Evolutionary conservation across 306 rosid species (phyloP), one percentile per base, ranked within the genome.

Genomic region (Sesbania bispinosa): DNA sequence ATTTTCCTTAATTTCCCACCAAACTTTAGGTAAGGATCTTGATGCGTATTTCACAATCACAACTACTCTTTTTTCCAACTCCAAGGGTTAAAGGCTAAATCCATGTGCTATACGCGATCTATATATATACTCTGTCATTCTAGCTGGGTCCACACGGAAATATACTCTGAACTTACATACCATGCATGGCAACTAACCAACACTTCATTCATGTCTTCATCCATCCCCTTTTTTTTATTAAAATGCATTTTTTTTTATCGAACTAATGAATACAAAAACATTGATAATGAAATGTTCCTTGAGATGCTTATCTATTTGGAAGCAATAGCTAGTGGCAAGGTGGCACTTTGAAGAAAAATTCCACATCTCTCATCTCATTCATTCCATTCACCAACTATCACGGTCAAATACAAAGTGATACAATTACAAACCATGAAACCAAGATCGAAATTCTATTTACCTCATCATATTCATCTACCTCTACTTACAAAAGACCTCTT

Each of bases 61-160:
- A 48, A 23, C 53, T 23, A 41, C 46, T 10, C 6, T 13, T 8
- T 30, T 16, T 26, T 35, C n/a, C n/a, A n/a, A n/a, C n/a, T n/a
- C 15, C 8, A 24, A 26, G 23, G 74, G 52, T 10, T 8, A 67
- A 55, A n/a, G n/a, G 18, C 45, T 10, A 18, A 13, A n/a, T 38
- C 78, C 74, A 54, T 63, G 50, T 35, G 63, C 39, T 42, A 18
- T 72, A 57, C 52, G 18, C 13, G 35, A 45, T 39, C 53, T 24
- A 41, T 10, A 18, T n/a, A n/a, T n/a, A n/a, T n/a, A n/a, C 30
- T 47, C 29, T 35, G 73, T 5, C 42, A 11, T 24, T 62, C 51
- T 1, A 9, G 1, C 38, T 26, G 51, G 81, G 76, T 50, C 76
- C 81, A 77, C 57, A 10, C 55, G 70, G 23, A 68, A 21, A 67